phyloP scores from a whole-genome alignment of 2,329 filamentous ascomycete species.

The Aschersonia sp. region DNA sequence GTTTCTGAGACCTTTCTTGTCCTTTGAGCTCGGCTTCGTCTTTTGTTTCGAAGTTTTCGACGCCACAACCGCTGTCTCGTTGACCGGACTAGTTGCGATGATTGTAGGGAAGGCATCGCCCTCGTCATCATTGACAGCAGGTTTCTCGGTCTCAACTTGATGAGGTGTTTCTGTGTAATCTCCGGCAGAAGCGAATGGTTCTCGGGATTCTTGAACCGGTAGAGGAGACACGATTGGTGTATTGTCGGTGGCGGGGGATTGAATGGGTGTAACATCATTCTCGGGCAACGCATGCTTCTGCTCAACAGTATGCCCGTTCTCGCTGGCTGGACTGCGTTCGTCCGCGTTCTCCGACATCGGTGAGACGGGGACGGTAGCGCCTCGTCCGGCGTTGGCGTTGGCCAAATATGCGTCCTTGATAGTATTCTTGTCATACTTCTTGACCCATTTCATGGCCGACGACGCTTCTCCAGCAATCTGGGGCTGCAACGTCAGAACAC shows the following conservation, averaged over 20 bases:
- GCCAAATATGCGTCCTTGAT: constrained; percentile 77
- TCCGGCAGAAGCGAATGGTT: background rate
- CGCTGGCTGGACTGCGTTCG: constrained; percentile 6
- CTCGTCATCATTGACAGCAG: background rate
- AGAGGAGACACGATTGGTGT: background rate
- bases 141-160: background rate
- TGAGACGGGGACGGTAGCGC: constrained; percentile 23
- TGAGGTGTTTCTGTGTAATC: background rate
- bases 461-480: constrained; percentile 75
- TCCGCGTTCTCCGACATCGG: constrained; percentile 19
- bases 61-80: constrained; percentile 10
- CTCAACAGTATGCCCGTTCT: background rate
- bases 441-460: constrained; percentile 93
- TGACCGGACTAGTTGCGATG: background rate
- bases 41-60: constrained; percentile 35
- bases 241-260: constrained; percentile 1
- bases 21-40: constrained; percentile 20
- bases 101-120: constrained; percentile 6
- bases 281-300: constrained; percentile 23
- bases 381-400: constrained; percentile 58
- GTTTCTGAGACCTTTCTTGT: constrained; percentile 42
- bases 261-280: constrained; percentile 14
- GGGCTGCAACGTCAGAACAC: constrained; percentile 77
- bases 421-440: constrained; percentile 80
- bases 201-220: background rate